phyloP scores from a whole-genome alignment of 768 basidiomycete species.

The Xerocomellus chrysenteron region DNA sequence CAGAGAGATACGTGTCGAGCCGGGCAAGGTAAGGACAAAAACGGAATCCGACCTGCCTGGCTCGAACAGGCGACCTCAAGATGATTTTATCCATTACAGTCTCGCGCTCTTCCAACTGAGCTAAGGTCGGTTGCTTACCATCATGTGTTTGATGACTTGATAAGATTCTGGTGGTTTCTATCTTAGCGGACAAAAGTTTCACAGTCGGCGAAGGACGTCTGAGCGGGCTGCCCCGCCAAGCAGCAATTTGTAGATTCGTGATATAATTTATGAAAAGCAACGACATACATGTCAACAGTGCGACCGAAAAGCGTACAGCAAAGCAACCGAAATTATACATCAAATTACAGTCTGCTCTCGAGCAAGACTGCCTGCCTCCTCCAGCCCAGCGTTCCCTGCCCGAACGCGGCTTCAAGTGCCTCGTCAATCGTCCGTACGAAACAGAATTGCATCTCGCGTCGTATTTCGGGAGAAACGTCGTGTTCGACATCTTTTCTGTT shows the following conservation, averaged over 20 bases:
- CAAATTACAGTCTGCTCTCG: slow-evolving; percentile 49
- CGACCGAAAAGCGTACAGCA: neutral
- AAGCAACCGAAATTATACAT: neutral
- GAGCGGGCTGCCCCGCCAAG: neutral
- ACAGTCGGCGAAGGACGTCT: too few species aligned
- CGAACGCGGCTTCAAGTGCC: slow-evolving; percentile 82
- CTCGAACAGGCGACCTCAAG: slow-evolving; percentile 63
- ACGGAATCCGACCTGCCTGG: slow-evolving; percentile 52
- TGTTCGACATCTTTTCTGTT: slow-evolving; percentile 88
- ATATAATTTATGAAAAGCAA: neutral
- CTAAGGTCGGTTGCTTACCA: slow-evolving; percentile 19
- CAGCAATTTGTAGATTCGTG: neutral
- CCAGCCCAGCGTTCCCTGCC: slow-evolving; percentile 66
- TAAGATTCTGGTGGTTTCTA: too few species aligned
- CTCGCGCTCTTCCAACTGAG: slow-evolving; percentile 54
- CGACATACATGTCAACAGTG: neutral
- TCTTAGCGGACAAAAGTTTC: too few species aligned
- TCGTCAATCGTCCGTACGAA: slow-evolving; percentile 80
- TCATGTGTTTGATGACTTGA: neutral
- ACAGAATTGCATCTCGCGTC: slow-evolving; percentile 74
- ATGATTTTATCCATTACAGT: slow-evolving; percentile 41
- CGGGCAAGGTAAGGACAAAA: neutral
- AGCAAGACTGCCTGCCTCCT: slow-evolving; percentile 49
- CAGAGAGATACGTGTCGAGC: too few species aligned
- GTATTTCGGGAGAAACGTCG: slow-evolving; percentile 74